A percentile compares a stretch with the other conserved stretches of the same genome.
phyloP scores from a whole-genome alignment of 2,329 filamentous ascomycete species.

The Didymella sp. region DNA sequence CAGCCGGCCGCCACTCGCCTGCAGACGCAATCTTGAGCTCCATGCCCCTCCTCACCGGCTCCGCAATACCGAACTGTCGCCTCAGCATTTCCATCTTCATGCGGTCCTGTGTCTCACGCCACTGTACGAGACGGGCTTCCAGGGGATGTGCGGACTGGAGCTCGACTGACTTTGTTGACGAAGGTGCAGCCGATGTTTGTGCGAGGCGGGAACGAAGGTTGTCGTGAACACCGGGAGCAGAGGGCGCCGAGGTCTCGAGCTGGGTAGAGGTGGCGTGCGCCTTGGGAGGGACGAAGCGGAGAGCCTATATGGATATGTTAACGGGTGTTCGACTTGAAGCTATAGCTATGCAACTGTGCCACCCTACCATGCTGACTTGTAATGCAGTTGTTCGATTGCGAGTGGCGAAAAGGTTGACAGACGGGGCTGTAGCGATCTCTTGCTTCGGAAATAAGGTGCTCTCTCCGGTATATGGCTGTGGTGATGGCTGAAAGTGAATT shows the following conservation, averaged over 20 bases:
- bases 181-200: constrained; percentile 50
- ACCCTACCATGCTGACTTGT: constrained; percentile 26
- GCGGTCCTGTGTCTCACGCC: constrained; percentile 86
- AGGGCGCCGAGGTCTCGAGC: constrained; percentile 72
- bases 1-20: constrained; percentile 79
- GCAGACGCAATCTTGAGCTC: constrained; percentile 87
- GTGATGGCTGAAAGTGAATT: constrained; percentile 10
- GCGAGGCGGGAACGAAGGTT: constrained; percentile 85
- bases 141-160: constrained; percentile 84
- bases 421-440: background rate
- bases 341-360: background rate
- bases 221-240: constrained; percentile 91
- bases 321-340: background rate
- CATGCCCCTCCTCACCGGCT: constrained; percentile 92
- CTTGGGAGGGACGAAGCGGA: constrained; percentile 83
- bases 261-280: constrained; percentile 65
- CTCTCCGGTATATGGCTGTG: background rate
- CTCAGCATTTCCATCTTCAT: constrained; percentile 89
- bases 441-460: background rate
- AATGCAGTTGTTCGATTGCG: background rate
- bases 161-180: constrained; percentile 39
- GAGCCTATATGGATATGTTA: constrained; percentile 61
- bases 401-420: background rate
- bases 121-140: constrained; percentile 85
- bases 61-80: constrained; percentile 87